phyloP scores from a whole-genome alignment of 805 yeast species.

The Wickerhamomyces ciferrii region DNA sequence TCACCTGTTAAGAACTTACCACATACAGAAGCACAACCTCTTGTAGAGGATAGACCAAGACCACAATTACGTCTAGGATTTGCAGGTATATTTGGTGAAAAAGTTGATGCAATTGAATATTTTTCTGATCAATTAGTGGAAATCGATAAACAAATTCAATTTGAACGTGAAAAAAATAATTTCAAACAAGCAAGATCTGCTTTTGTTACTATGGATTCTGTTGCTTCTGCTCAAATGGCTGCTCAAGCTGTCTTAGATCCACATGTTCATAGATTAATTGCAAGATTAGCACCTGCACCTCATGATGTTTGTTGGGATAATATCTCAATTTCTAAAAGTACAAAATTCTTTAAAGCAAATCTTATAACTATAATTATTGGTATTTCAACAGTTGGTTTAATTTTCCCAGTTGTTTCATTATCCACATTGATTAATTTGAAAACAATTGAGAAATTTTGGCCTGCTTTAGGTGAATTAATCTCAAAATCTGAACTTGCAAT shows the following conservation, averaged over 20 bases:
- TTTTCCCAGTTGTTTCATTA: constrained; percentile 79
- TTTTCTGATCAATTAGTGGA: constrained; percentile 60
- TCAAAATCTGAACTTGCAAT: constrained; percentile 61
- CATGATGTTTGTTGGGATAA: constrained; percentile 93
- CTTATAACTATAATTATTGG: constrained; percentile 34
- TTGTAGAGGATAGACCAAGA: constrained; percentile 3
- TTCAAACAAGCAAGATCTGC: constrained; percentile 78
- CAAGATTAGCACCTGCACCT: constrained; percentile 91
- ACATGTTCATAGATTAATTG: constrained; percentile 73
- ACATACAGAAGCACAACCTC: constrained; percentile 2
- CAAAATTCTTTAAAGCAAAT: constrained; percentile 53
- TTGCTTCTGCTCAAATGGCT: constrained; percentile 93
- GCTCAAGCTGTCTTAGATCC: constrained; percentile 96
- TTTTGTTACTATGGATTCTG: constrained; percentile 90
- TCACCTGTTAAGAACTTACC: constrained; percentile 7
- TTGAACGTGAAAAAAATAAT: constrained; percentile 41
- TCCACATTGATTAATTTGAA: constrained; percentile 79
- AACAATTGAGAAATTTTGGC: constrained; percentile 79
- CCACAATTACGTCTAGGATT: constrained; percentile 50
- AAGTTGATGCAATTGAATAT: constrained; percentile 77
- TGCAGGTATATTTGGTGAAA: constrained; percentile 51
- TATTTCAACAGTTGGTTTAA: constrained; percentile 60
- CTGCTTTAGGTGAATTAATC: constrained; percentile 68
- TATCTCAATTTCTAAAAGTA: constrained; percentile 68
- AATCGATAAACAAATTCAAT: constrained; percentile 62